phyloP scores from a whole-genome alignment of 2,329 filamentous ascomycete genomes.

The Trichophyton rubrum region DNA sequence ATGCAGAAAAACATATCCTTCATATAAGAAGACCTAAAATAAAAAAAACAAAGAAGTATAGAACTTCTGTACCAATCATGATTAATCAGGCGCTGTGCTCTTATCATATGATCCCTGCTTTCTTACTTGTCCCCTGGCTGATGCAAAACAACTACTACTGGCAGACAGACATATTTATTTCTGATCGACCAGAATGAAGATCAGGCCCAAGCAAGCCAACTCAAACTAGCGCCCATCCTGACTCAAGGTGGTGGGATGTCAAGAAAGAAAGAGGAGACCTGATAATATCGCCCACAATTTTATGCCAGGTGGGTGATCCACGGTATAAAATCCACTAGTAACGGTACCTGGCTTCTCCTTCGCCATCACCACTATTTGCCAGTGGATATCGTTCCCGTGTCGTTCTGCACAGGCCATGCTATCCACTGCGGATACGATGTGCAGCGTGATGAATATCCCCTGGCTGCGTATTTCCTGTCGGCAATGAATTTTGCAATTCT shows the following conservation, averaged over 20 bases:
- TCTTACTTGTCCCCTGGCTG: constrained; percentile 1
- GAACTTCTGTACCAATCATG: constrained; percentile 1
- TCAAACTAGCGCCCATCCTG: not conserved
- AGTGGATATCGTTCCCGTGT: constrained; percentile 2
- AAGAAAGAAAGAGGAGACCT: not conserved
- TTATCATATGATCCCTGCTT: constrained; percentile 2
- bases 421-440: constrained; percentile 11
- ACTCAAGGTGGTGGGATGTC: not conserved
- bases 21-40: not conserved
- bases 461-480: constrained; percentile 3
- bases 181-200: constrained; percentile 5
- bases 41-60: not conserved
- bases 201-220: constrained; percentile 1
- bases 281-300: not conserved
- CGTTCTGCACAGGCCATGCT: constrained; percentile 11
- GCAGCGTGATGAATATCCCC: constrained; percentile 6
- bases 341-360: constrained; percentile 2
- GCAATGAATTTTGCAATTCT: constrained; percentile 5
- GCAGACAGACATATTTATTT: not conserved
- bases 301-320: constrained; percentile 3
- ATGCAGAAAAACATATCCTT: too few species aligned
- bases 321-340: constrained; percentile 1
- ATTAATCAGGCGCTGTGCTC: not conserved
- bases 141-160: not conserved
- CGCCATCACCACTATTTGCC: not conserved